These are phyloP conservation scores for Ophiocordyceps polyrhachis-furcata DNA, from an alignment of 2,329 filamentous ascomycete species.

Conservation along the genomic window DNA sequence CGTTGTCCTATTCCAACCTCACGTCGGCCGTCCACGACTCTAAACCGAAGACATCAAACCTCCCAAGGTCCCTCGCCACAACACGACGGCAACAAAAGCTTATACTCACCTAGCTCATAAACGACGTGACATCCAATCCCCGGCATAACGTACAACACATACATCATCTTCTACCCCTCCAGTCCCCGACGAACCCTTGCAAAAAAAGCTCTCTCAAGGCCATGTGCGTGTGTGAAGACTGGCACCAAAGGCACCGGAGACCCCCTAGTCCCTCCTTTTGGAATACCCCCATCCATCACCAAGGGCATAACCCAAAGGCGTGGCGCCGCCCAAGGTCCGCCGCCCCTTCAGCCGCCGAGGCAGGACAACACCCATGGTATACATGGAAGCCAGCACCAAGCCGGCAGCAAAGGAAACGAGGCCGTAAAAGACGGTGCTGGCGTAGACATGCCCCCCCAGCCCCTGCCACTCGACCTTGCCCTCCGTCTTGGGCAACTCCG, in stretches of 20 bases:
- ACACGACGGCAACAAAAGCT: too few species aligned
- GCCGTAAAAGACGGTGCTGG: constrained; percentile 44
- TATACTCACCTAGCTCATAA: too few species aligned
- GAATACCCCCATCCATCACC: constrained; percentile 43
- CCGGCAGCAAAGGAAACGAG: constrained; percentile 40
- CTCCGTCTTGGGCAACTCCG: constrained; percentile 48
- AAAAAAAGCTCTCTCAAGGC: too few species aligned
- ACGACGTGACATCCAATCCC: too few species aligned
- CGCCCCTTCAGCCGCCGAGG: constrained; percentile 32
- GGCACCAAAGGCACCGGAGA: background rate
- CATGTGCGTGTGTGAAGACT: too few species aligned
- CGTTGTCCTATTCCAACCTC: too few species aligned
- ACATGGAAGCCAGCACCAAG: constrained; percentile 31
- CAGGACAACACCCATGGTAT: constrained; percentile 41
- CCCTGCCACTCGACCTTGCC: constrained; percentile 46
- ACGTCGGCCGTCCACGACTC: too few species aligned
- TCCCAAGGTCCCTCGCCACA: too few species aligned
- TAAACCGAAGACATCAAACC: too few species aligned
- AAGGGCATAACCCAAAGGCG: constrained; percentile 36
- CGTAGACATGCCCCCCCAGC: constrained; percentile 44
- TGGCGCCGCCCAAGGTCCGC: constrained; percentile 34
- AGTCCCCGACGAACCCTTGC: too few species aligned
- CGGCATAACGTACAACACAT: too few species aligned
- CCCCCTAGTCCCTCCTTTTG: constrained; percentile 22
- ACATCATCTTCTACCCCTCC: too few species aligned